A percentile compares a stretch with the other conserved stretches of the same genome.
Conservation (phyloP, 2,329 filamentous ascomycete genomes). For the Ploettnerulaceae sp. region DNA sequence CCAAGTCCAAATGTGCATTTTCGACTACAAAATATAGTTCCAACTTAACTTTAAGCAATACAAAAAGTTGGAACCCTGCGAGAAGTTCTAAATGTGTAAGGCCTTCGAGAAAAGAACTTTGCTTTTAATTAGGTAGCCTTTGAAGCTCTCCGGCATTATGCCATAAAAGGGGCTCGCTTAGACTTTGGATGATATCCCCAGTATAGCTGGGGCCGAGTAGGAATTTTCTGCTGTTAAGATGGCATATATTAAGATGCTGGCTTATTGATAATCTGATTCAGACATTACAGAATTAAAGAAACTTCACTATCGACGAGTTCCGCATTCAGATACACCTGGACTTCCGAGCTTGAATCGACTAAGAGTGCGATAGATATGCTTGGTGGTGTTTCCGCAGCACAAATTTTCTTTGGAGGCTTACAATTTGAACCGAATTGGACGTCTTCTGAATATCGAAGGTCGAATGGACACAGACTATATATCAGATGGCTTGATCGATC, state of each 20-base stretch:
- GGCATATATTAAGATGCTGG: not conserved
- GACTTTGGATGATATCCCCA: not conserved
- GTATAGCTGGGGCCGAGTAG: not conserved
- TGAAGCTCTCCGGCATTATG: not conserved
- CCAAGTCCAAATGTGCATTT: not conserved
- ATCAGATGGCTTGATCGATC: not conserved
- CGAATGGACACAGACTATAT: too few relatives aligned
- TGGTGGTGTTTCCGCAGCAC: too few relatives aligned
- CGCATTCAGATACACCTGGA: too few relatives aligned
- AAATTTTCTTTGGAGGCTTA: too few relatives aligned
- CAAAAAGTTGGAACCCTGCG: not conserved
- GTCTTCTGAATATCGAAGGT: too few relatives aligned
- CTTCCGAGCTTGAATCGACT: too few relatives aligned
- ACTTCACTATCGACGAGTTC: too few relatives aligned
- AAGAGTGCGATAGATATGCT: too few relatives aligned
- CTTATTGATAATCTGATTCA: not conserved
- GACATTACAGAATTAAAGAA: too few relatives aligned
- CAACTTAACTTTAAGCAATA: not conserved
- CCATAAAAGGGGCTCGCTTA: slow-evolving; percentile 1
- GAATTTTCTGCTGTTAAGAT: not conserved
- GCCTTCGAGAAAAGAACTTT: not conserved
- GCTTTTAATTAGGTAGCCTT: not conserved
- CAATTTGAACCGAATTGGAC: too few relatives aligned
- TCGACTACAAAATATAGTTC: not conserved
- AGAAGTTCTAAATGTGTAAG: not conserved